Evolutionary conservation across 352 stramenopile genomes (phyloP).

Genomic region (Stramenopiles sp.): DNA sequence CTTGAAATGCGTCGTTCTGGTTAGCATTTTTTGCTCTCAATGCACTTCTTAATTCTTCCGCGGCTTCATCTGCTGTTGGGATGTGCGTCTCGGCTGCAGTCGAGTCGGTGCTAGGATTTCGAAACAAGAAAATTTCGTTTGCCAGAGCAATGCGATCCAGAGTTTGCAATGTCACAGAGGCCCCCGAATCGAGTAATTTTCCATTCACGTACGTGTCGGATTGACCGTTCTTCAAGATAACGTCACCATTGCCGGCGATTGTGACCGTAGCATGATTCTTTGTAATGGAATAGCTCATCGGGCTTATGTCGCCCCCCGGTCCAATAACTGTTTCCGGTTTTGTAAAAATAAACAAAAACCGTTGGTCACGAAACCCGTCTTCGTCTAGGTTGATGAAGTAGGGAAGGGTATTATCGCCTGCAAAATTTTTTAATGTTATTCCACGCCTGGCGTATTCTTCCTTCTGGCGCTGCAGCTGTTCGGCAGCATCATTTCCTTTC

Average conservation of each 20-base stretch:
- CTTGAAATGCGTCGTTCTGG: conserved; percentile 19
- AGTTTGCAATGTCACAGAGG: conserved; percentile 29
- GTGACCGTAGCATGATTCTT: conserved; percentile 48
- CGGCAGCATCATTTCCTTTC: conserved; percentile 33
- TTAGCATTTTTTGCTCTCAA: conserved; percentile 31
- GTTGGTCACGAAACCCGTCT: conserved; percentile 65
- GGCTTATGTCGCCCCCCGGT: conserved; percentile 62
- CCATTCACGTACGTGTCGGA: conserved; percentile 67
- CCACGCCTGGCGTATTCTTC: conserved; percentile 70
- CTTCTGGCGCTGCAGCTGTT: conserved; percentile 55
- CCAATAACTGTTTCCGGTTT: conserved; percentile 34
- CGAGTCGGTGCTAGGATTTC: conserved; percentile 34
- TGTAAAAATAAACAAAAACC: conserved; percentile 70
- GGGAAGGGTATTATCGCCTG: conserved; percentile 45
- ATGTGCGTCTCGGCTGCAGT: conserved; percentile 11
- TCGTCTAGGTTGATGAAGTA: conserved; percentile 81
- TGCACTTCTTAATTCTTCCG: conserved; percentile 57
- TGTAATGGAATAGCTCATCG: conserved; percentile 65
- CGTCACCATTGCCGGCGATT: conserved; percentile 10
- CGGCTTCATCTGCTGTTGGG: conserved; percentile 51
- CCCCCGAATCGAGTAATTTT: conserved; percentile 34
- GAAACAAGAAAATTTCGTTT: conserved; percentile 61
- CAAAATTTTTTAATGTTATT: conserved; percentile 64
- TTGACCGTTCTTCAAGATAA: conserved; percentile 39
- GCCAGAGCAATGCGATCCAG: conserved; percentile 56